Base-by-base conservation (phyloP, 768 basidiomycete genomes). In the Chalciporus sphaerocephalus region DNA sequence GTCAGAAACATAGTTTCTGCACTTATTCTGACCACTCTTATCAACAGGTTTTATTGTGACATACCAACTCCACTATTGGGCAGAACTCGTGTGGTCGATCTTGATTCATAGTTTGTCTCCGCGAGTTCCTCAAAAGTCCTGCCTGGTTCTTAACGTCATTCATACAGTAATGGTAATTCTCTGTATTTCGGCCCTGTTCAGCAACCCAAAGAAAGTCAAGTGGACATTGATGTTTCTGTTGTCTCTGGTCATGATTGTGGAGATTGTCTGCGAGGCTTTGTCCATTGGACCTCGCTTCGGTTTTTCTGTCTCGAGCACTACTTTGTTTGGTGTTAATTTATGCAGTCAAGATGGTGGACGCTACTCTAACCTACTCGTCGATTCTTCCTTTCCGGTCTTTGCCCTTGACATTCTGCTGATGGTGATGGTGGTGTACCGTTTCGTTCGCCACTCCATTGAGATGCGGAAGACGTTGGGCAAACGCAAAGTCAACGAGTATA, bases 161-260 rank as follows among this genome's bases (percentile, higher is more conserved):
- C 11, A 4, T 22, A 21, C 15, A 53, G 52, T 21, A 9, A 55
- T 54, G 20, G 54, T 54, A 47, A 43, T 54, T 53, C 28, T 54
- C 15, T 41, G 53, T 17, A 36, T 54, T 4, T 46, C 51, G 5
- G 53, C 20, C 21, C 54, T 54, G 53, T 53, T 53, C 42, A 17
- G 16, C 15, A 23, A 32, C 30, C 48, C 44, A 0, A 50, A 38
- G 20, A 40, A 32, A 23, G 15, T 16, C n/a, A 42, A 6, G 18
- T 27, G 24, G 2, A 41, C 44, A 10, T 35, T 53, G 23, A 34
- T 20, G 16, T 40, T 25, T 20, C n/a, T 54, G 6, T 53, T 24
- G 24, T 23, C 32, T 6, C 16, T 47, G 0, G 15, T 54, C 35
- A 5, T n/a, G 2, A 13, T 35, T 24, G 6, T 23, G 5, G 2